These are phyloP conservation scores for Aspergillus avenaceus DNA, from an alignment of 495 filamentous ascomycete species.

Conservation along the genomic window DNA sequence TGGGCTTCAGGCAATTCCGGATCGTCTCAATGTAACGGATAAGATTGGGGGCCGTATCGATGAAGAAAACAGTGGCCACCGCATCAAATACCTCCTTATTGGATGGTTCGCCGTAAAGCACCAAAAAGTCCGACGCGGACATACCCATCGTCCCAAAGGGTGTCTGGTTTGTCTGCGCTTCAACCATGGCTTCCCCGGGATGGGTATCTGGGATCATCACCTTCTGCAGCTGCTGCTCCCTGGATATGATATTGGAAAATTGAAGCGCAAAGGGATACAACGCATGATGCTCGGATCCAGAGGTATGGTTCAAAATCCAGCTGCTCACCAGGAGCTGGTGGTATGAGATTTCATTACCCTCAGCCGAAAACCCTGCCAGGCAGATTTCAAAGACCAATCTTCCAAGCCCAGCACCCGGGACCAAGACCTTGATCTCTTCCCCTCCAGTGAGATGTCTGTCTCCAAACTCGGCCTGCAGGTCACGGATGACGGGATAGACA, in stretches of 20 bases:
- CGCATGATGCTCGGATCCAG: conserved; percentile 34
- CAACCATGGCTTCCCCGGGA: conserved; percentile 52
- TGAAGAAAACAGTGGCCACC: conserved; percentile 88
- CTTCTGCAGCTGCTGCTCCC: conserved; percentile 65
- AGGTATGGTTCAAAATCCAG: conserved; percentile 79
- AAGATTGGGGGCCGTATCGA: conserved; percentile 92
- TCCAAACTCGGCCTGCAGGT: conserved; percentile 54
- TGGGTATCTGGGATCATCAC: conserved; percentile 77
- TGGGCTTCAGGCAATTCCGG: conserved; percentile 66
- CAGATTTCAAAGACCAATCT: conserved; percentile 84
- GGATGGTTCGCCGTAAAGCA: conserved; percentile 59
- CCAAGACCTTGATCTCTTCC: conserved; percentile 59
- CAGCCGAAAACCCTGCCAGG: conserved; percentile 64
- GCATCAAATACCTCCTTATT: conserved; percentile 67
- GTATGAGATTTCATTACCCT: conserved; percentile 96
- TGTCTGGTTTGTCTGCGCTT: conserved; percentile 21
- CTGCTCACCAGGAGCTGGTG: conserved; percentile 85
- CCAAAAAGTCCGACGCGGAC: conserved; percentile 79
- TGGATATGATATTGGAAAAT: conserved; percentile 72
- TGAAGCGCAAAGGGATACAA: conserved; percentile 77
- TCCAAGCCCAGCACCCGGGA: conserved; percentile 87
- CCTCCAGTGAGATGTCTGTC: conserved; percentile 20
- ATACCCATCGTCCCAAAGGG: conserved; percentile 65
- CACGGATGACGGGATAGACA: conserved; percentile 66
- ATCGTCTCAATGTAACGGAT: conserved; percentile 85